Base-by-base conservation (phyloP, 2,329 filamentous ascomycete genomes). In the Torrubiella hemipterigena region DNA sequence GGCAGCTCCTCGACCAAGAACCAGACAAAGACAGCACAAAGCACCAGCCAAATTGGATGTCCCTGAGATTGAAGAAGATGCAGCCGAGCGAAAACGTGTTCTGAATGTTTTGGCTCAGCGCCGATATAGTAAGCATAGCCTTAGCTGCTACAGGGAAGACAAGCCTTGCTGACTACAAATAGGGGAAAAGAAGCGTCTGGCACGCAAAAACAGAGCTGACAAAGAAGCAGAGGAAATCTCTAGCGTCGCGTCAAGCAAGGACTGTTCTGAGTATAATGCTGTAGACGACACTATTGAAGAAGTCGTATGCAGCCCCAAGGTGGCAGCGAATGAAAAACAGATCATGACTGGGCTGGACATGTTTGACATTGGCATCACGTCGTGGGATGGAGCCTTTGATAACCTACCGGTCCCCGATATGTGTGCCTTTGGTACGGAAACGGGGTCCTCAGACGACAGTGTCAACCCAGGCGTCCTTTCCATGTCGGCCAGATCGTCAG, bases 61-160 rank as follows among this genome's bases (percentile, higher is more conserved):
- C 6, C 65, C 66, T 5, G 45, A 65, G 29, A 64, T 67, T 13
- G 59, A 65, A 5, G 52, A 69, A 15, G 57, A 72, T 48, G 61
- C 67, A 2, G 51, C 58, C 3, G 67, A 72, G 46, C 54, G 68
- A 15, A 73, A 71, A 44, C 54, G 67, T 9, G 54, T 69, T 1
- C 39, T 72, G 15, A 71, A 70, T 33, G 62, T 72, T 8, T 46
- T 73, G 21, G 67, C 68, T 1, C 67, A 72, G 37, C 56, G 68
- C 27, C 54, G 67, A 51, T 73, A 72, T 33, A 52, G 65, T 67
- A 40, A 43, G 46, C 12, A 17, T 4, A 18, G 8, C n/a, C 16
- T 13, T 36, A n/a, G n/a, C n/a, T n/a, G n/a, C n/a, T n/a, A n/a
- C n/a, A n/a, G n/a, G n/a, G n/a, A n/a, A n/a, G n/a, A 27, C 12